Conservation (phyloP, 2,329 filamentous ascomycete genomes). For the Botrytis elliptica region DNA sequence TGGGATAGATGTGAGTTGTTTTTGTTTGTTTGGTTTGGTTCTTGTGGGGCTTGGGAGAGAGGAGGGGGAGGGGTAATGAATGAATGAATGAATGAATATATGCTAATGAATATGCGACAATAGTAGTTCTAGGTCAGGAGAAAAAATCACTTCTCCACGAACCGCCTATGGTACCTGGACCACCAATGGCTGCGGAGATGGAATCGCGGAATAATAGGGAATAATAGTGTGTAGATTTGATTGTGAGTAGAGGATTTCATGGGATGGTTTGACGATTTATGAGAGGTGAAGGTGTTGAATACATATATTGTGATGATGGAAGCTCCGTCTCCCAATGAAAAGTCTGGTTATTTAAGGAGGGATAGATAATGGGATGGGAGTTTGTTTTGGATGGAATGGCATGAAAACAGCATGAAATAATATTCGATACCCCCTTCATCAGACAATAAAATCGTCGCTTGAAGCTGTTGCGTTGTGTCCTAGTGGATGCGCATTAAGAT, state of each 20-base stretch:
- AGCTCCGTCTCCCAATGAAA: neutral
- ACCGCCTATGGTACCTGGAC: neutral
- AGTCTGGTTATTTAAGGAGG: neutral
- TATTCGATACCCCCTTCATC: conserved; percentile 1
- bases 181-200: conserved; percentile 1
- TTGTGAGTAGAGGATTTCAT: neutral
- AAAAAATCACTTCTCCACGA: conserved; percentile 17
- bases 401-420: neutral
- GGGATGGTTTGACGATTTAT: neutral
- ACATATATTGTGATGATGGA: neutral
- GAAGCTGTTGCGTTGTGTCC: neutral
- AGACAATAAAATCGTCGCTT: neutral
- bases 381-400: neutral
- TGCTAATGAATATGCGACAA: conserved; percentile 1
- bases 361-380: neutral
- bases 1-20: conserved; percentile 37
- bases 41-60: too few species aligned
- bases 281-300: neutral
- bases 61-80: too few species aligned
- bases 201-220: neutral
- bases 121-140: conserved; percentile 13
- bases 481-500: neutral
- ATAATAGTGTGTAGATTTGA: neutral
- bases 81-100: neutral
- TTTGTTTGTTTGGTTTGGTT: neutral